These are phyloP conservation scores for Paramarasmius palmivorus DNA, from an alignment of 1,284 basidiomycete species.

Conservation along the genomic window DNA sequence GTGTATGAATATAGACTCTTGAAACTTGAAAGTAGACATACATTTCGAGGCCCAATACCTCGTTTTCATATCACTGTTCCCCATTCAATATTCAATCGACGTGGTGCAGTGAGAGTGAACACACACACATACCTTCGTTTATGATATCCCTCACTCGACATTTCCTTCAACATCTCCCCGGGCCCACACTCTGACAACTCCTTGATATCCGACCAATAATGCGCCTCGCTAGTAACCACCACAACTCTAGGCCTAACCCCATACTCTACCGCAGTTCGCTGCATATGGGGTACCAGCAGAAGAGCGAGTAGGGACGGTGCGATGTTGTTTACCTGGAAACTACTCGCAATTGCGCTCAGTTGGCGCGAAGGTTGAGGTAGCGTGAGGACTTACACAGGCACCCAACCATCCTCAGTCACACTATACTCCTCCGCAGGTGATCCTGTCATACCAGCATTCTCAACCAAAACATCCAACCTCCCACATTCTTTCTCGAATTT, in stretches of 20 bases:
- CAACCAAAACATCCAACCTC: conserved; percentile 39
- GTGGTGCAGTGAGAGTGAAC: no score
- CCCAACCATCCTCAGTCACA: conserved; percentile 37
- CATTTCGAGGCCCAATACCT: no score
- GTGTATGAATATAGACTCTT: conserved; percentile 9
- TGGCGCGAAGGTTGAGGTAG: conserved; percentile 7
- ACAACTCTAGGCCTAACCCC: not conserved
- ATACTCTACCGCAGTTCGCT: not conserved
- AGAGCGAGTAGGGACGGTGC: not conserved
- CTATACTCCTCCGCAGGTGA: conserved; percentile 19
- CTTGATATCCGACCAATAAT: conserved; percentile 28
- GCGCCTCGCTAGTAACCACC: conserved; percentile 33
- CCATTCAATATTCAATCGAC: no score
- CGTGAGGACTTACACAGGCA: conserved; percentile 29
- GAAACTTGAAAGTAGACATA: no score
- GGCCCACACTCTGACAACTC: conserved; percentile 24
- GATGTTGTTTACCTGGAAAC: not conserved
- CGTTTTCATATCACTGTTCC: no score
- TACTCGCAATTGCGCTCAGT: not conserved
- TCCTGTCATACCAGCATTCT: conserved; percentile 35
- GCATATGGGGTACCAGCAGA: not conserved
- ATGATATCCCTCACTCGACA: conserved; percentile 27
- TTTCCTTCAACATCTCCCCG: conserved; percentile 21
- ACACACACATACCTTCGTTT: no score
- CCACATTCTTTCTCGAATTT: conserved; percentile 31